Evolutionary conservation across 371 early-diverging fungal species (phyloP).

Genomic region (Entomophthora muscae): DNA sequence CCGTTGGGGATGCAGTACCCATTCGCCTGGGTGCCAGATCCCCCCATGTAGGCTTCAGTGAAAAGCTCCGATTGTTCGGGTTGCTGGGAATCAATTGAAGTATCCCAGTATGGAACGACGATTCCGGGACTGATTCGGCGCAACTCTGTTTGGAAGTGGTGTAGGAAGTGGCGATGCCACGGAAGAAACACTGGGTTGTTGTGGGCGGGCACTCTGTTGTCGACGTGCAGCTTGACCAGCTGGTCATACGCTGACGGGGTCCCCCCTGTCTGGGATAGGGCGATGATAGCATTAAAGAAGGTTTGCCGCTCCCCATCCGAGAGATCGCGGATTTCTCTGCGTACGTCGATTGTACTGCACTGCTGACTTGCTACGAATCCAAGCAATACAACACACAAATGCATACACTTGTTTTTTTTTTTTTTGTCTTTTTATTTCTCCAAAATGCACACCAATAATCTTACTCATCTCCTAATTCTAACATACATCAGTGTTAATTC

Average conservation of each 20-base stretch:
- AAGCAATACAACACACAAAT: no score
- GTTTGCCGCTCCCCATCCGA: neutral
- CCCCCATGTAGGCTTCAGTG: neutral
- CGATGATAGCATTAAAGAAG: neutral
- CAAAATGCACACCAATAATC: no score
- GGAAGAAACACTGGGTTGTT: constrained; percentile 2
- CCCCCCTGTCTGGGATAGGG: neutral
- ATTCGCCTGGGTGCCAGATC: neutral
- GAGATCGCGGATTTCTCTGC: neutral
- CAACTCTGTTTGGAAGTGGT: neutral
- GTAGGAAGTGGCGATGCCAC: constrained; percentile 7
- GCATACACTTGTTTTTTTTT: no score
- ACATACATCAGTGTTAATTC: no score
- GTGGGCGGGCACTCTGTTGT: neutral
- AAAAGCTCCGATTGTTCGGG: neutral
- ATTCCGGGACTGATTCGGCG: neutral
- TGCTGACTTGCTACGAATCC: no score
- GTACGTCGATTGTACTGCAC: neutral
- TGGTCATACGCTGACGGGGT: neutral
- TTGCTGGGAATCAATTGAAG: neutral
- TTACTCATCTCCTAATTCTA: no score
- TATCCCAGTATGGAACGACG: constrained; percentile 6
- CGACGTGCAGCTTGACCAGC: neutral
- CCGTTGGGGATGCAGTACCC: neutral
- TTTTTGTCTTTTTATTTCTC: no score